Evolutionary conservation across 345 rosid genomes (phyloP), one percentile per base, ranked within the genome.

Genomic region (Salix dunnii): DNA sequence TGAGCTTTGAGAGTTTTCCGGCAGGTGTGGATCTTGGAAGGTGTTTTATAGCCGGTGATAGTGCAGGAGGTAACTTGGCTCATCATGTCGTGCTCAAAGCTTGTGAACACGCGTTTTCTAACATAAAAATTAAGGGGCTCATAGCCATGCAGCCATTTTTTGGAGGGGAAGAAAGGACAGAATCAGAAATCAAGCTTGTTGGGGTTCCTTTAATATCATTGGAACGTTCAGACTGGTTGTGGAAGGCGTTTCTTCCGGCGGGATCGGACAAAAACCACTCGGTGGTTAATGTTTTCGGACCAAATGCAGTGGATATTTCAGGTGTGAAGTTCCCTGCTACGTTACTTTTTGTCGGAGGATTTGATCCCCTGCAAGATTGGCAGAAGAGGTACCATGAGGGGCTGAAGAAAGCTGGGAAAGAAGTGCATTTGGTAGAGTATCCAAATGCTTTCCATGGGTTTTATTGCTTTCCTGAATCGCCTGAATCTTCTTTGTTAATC

Each of bases 351-450:
- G 66, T 78, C 1, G 77, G 77, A 38, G 74, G 81, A 30, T 60
- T 20, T 40, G 81, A 78, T 43, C 71, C 65, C 3, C 58, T 78
- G 27, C 68, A 79, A 18, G 78, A 74, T 62, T 79, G 82, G 82
- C 78, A 79, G 25, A 79, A 33, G 71, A 68, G 71, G 66, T 79
- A 79, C 70, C 68, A 35, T 48, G 66, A 69, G 23, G 51, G 67
- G 18, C 28, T 79, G 42, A 74, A 35, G 67, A 63, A 69, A 28
- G 10, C 5, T 13, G 75, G 78, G 3, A 79, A 74, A 70, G 78
- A 68, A 35, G 82, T 31, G 0, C 33, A 33, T 28, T 23, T 79
- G 70, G 66, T 79, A 0, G 82, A 74, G 55, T 79, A 61, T 49
- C 74, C 65, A 6, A 68, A 62, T 25, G 66, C 58, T 0, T 6